Base-by-base conservation (phyloP, 2,329 filamentous ascomycete genomes). In the Phaeosphaeria sp. region DNA sequence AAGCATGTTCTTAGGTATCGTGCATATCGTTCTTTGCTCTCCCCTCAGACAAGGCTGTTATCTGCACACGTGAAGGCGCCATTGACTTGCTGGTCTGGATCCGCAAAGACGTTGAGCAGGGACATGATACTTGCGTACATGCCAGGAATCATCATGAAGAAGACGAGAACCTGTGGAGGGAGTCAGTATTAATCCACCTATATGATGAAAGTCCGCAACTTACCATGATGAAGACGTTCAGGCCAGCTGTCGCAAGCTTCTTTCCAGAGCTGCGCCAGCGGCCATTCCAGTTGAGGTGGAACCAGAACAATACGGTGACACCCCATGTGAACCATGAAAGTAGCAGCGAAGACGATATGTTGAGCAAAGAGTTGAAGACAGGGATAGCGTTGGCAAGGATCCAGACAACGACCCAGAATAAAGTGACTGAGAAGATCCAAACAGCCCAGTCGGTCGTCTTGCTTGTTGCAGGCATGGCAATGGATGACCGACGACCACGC, bases 41-140 rank as follows among this genome's bases (percentile, higher is more conserved):
- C 5, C 13, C 13, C 30, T 73, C 55, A 64, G 52, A 72, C 36
- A 57, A 62, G 47, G 30, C 66, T 65, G 42, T 72, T 72, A 22
- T 72, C 67, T 18, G 69, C 68, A 53, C 69, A 72, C 25, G 68
- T 72, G 54, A 72, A 72, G 1, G 64, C 65, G 10, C 69, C 68
- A 33, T 71, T 70, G 9, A 72, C 64, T 18, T 54, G 59, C 47
- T 62, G 54, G 23, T 66, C 57, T 2, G 68, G 66, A 50, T 69
- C 68, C n/a, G 63, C 59, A 51, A 72, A 72, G 0, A 67, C 60
- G 18, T 50, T 56, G 52, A 72, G 25, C 57, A 72, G 21, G 4
- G 67, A 55, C 44, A 58, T 54, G 27, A 72, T 65, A 55, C 64
- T 66, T 4, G 68, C 66, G 27, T 71, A 72, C 68, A 72, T 65